A percentile compares a stretch with the other conserved stretches of the same genome.
phyloP scores from a whole-genome alignment of 495 filamentous ascomycete genomes.

The Hyaloscypha finlandica region DNA sequence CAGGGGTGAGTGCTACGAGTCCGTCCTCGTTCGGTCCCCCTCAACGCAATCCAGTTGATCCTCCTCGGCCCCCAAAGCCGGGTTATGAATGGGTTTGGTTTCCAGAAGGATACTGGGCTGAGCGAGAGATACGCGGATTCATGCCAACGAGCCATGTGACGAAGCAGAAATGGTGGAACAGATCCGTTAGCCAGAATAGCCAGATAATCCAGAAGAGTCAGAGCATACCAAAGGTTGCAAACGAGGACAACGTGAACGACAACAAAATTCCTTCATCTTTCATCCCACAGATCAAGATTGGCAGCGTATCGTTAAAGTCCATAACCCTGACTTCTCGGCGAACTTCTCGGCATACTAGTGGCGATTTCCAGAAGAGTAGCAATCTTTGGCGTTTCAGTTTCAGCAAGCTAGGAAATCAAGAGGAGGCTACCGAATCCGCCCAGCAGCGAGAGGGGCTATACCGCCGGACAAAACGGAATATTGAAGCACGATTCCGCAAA shows the following conservation, averaged over 20 bases:
- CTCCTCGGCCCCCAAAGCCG: slow-evolving; percentile 49
- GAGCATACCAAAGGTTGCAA: not conserved
- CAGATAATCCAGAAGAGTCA: not conserved
- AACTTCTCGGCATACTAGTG: not conserved
- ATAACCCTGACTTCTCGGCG: not conserved
- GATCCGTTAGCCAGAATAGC: slow-evolving; percentile 14
- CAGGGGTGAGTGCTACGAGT: not conserved
- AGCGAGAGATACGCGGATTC: slow-evolving; percentile 38
- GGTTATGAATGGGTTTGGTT: slow-evolving; percentile 59
- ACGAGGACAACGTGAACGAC: not conserved
- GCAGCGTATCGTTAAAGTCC: not conserved
- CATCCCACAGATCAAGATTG: slow-evolving; percentile 7
- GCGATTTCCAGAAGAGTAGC: not conserved
- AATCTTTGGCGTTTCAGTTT: not conserved
- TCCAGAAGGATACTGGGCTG: slow-evolving; percentile 56
- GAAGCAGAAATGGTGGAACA: slow-evolving; percentile 33
- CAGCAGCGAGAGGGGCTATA: slow-evolving; percentile 19
- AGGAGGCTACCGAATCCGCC: slow-evolving; percentile 11
- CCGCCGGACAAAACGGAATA: slow-evolving; percentile 22
- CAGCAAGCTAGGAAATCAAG: not conserved
- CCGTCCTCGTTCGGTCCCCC: not conserved
- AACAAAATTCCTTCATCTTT: not conserved
- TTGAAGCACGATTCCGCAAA: slow-evolving; percentile 8
- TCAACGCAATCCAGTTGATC: slow-evolving; percentile 37
- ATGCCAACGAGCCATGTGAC: not conserved